phyloP scores from a whole-genome alignment of 495 filamentous ascomycete species.

The Neurospora sp. region DNA sequence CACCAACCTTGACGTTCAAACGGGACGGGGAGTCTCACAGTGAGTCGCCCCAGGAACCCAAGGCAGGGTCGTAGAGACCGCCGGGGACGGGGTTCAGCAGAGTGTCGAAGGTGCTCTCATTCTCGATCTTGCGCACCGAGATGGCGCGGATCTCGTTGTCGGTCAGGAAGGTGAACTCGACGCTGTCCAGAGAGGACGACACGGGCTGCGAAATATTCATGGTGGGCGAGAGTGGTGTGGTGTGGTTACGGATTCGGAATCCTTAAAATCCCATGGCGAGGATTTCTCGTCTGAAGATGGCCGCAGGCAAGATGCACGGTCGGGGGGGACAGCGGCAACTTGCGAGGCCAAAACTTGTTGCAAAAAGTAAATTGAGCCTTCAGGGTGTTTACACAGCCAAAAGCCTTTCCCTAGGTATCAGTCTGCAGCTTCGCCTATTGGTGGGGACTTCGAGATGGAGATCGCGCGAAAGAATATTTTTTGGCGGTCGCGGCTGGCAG shows the following conservation, averaged over 20 bases:
- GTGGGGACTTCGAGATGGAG: slow-evolving; percentile 18
- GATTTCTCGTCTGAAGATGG: background rate
- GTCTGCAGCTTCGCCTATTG: slow-evolving; percentile 18
- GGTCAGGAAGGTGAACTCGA: slow-evolving; percentile 79
- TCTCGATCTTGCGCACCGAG: slow-evolving; percentile 86
- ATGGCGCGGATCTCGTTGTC: slow-evolving; percentile 73
- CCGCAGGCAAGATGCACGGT: background rate
- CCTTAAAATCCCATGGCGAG: background rate
- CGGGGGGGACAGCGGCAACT: background rate
- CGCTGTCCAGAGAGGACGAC: slow-evolving; percentile 70
- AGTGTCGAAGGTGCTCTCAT: slow-evolving; percentile 80
- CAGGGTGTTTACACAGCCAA: background rate
- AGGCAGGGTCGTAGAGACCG: slow-evolving; percentile 84
- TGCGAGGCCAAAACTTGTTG: background rate
- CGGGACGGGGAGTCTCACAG: slow-evolving; percentile 44
- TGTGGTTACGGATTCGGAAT: background rate
- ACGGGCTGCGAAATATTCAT: slow-evolving; percentile 90
- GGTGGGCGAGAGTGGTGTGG: slow-evolving; percentile 9
- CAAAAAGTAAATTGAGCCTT: background rate
- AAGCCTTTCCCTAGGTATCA: background rate
- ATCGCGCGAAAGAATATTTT: slow-evolving; percentile 23
- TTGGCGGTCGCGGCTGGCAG: slow-evolving; percentile 26
- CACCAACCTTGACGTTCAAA: background rate
- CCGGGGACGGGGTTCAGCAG: slow-evolving; percentile 75
- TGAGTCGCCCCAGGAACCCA: slow-evolving; percentile 82